A percentile compares a stretch with the other conserved stretches of the same genome.
These are phyloP conservation scores for Chlamydomonas sp. DNA, from an alignment of 139 green algal species.

Conservation along the genomic window DNA sequence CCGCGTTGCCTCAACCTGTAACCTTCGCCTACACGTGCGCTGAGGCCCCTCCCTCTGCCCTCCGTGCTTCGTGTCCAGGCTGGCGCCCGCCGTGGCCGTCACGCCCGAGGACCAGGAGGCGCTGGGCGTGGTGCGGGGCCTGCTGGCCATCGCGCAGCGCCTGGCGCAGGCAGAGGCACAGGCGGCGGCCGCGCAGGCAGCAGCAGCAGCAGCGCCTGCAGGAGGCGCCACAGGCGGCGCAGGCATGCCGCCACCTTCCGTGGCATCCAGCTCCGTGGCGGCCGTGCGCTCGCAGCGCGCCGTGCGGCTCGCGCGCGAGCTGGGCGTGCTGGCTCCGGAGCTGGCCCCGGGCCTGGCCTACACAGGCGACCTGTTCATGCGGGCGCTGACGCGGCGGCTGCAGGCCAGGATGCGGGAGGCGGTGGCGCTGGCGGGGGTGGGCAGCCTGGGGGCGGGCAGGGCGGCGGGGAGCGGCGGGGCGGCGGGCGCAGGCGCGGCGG, in stretches of 20 bases:
- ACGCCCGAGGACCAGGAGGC: constrained; percentile 71
- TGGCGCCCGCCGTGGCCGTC: constrained; percentile 48
- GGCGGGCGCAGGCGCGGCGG: background rate
- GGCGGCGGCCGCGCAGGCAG: background rate
- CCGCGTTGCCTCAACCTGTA: too few relatives aligned
- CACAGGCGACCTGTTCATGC: constrained; percentile 66
- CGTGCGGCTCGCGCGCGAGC: constrained; percentile 45
- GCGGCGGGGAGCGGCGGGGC: too few relatives aligned
- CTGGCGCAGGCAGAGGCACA: background rate
- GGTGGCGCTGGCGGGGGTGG: background rate
- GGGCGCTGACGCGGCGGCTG: constrained; percentile 48
- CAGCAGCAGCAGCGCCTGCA: background rate
- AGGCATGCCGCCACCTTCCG: background rate
- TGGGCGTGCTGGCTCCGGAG: constrained; percentile 70
- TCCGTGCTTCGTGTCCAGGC: background rate
- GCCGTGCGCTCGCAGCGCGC: constrained; percentile 7
- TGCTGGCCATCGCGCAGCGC: constrained; percentile 41
- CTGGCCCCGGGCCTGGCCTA: constrained; percentile 65
- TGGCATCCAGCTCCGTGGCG: background rate
- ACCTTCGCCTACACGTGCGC: background rate
- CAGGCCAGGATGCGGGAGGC: constrained; percentile 43
- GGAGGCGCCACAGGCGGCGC: background rate
- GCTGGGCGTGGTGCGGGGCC: constrained; percentile 46
- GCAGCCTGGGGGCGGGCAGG: background rate
- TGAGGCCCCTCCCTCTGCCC: background rate